Conservation (phyloP, 176 grass and related monocot species). For the Tillandsia leiboldiana region DNA sequence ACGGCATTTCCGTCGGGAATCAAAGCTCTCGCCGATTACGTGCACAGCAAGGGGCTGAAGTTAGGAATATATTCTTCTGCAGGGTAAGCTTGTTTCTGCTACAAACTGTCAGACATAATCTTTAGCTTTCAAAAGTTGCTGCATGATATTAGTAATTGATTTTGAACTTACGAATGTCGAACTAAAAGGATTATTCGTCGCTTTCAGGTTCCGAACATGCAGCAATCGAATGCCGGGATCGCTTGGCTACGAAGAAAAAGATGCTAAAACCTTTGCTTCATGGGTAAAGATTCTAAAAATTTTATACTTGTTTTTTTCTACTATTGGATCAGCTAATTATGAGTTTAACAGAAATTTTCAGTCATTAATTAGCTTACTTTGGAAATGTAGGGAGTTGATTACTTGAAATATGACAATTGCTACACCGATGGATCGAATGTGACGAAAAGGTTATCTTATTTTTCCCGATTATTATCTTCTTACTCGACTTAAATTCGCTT, state of each 20-base stretch:
- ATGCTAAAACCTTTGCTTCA: constrained; percentile 64
- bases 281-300: constrained; percentile 26
- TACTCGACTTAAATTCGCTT: too few species aligned
- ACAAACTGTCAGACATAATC: background rate
- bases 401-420: constrained; percentile 78
- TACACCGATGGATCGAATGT: constrained; percentile 22
- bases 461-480: background rate
- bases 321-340: background rate
- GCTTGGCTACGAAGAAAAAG: constrained; percentile 47
- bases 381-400: constrained; percentile 42
- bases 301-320: background rate
- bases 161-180: background rate
- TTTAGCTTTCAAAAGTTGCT: background rate
- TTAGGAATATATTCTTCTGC: constrained; percentile 60
- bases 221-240: constrained; percentile 55
- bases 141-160: background rate
- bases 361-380: background rate
- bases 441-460: constrained; percentile 27
- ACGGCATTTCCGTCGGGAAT: constrained; percentile 60
- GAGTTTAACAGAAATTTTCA: background rate
- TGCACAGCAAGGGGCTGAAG: constrained; percentile 58
- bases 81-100: constrained; percentile 24
- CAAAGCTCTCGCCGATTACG: constrained; percentile 64
- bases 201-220: constrained; percentile 50
- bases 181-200: background rate